Base-by-base conservation (phyloP, 2,329 filamentous ascomycete genomes). In the Trichoderma cornu-damae region DNA sequence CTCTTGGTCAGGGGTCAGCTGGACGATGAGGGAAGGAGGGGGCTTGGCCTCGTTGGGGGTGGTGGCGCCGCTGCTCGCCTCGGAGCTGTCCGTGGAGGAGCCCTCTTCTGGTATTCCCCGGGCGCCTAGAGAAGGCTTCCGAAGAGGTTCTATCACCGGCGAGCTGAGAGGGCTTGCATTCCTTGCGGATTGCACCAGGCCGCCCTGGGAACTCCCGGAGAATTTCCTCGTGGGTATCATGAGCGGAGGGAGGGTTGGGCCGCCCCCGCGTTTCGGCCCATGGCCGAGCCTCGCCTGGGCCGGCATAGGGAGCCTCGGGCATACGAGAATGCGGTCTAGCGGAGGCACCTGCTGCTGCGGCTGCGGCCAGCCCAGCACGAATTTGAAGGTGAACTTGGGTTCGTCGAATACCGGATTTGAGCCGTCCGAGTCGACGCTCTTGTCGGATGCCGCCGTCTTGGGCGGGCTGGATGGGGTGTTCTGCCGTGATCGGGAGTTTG, bases 311-410 rank as follows among this genome's bases (percentile, higher is more conserved):
- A 94, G 78, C 11, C 86, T 79, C 1, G 89, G 89, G 4, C 84
- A 80, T 20, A 78, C 78, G 18, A 92, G 75, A n/a, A 86, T 79
- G 3, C 84, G 81, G 38, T 86, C 81, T 3, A 80, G 81, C 0
- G 76, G 74, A 52, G 81, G 77, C 61, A 80, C 77, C 24, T 77
- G 70, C 26, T 80, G 80, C 18, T 77, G 70, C 22, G 80, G 80
- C 48, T 79, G 73, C 38, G 84, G 78, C 78, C 82, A 87, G 59
- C 87, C 85, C 2, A 91, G 78, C 8, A 86, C 83, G 66, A 92
- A 92, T 61, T 86, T 88, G 76, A 92, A 92, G 59, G 83, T 79
- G 65, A 83, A 90, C 61, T 79, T 75, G 68, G 79, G 73, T 67
- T 81, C 73, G 62, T 83, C 79, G 59, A 73, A 81, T 5, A 79